Conservation (phyloP, 2,329 filamentous ascomycete species). For the Colletotrichum viniferum region DNA sequence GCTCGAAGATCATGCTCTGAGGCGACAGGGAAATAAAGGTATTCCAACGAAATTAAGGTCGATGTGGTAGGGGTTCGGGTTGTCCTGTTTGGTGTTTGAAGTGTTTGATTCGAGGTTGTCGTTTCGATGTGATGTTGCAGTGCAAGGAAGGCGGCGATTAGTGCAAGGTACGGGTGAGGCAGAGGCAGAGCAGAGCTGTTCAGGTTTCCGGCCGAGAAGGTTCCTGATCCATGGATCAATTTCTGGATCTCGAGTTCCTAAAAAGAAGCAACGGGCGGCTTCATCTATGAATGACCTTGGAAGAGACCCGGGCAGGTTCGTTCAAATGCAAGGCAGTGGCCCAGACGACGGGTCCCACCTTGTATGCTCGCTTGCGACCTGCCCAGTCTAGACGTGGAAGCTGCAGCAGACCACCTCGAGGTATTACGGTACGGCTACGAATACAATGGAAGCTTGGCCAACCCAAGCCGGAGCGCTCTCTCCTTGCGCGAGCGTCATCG, state of each 20-base stretch:
- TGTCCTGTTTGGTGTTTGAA: not conserved
- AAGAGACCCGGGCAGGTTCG: not conserved
- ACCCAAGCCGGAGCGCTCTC: constrained; percentile 3
- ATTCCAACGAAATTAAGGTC: constrained; percentile 4
- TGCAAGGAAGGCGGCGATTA: not conserved
- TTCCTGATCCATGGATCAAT: not conserved
- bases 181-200: not conserved
- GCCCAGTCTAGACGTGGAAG: not conserved
- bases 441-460: not conserved
- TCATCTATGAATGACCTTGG: not conserved
- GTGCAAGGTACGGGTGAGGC: not conserved
- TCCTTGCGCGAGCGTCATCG: constrained; percentile 6
- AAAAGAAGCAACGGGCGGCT: not conserved
- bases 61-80: not conserved
- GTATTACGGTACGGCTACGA: not conserved
- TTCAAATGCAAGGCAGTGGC: not conserved
- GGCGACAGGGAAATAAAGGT: not conserved
- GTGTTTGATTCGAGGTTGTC: not conserved
- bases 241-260: not conserved
- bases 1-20: not conserved
- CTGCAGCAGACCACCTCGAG: not conserved
- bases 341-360: not conserved
- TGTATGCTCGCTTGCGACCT: not conserved
- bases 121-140: not conserved
- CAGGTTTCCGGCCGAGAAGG: not conserved